Evolutionary conservation across 345 rosid genomes (phyloP).

Genomic region (Cardiospermum halicacabum): DNA sequence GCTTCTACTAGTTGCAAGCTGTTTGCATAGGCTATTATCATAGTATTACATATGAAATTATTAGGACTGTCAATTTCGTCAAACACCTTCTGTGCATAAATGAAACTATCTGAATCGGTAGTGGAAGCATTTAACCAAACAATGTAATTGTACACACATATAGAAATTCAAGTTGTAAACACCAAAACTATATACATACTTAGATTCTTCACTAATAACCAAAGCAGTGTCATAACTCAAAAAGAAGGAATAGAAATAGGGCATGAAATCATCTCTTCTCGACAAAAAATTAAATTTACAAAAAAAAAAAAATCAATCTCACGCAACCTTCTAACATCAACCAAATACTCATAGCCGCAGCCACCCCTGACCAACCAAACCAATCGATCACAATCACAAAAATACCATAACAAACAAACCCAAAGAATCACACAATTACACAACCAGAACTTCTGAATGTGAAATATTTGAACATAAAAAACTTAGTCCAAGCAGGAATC

Average conservation of each 20-base stretch:
- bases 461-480: no score
- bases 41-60: constrained; percentile 57
- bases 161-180: neutral
- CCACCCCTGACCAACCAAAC: no score
- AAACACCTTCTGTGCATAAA: constrained; percentile 48
- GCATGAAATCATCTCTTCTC: neutral
- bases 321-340: neutral
- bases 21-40: constrained; percentile 53
- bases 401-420: neutral
- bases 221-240: neutral
- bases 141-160: neutral
- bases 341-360: neutral
- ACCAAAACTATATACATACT: neutral
- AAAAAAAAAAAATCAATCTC: neutral
- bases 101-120: constrained; percentile 25
- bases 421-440: neutral
- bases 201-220: neutral
- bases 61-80: constrained; percentile 34
- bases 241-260: neutral
- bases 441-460: no score
- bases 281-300: neutral
- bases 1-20: constrained; percentile 42
- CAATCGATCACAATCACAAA: neutral
- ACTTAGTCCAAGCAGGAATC: no score
- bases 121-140: constrained; percentile 18